These are phyloP conservation scores for Pythium dissimile DNA, from an alignment of 352 stramenopile species.

Conservation along the genomic window DNA sequence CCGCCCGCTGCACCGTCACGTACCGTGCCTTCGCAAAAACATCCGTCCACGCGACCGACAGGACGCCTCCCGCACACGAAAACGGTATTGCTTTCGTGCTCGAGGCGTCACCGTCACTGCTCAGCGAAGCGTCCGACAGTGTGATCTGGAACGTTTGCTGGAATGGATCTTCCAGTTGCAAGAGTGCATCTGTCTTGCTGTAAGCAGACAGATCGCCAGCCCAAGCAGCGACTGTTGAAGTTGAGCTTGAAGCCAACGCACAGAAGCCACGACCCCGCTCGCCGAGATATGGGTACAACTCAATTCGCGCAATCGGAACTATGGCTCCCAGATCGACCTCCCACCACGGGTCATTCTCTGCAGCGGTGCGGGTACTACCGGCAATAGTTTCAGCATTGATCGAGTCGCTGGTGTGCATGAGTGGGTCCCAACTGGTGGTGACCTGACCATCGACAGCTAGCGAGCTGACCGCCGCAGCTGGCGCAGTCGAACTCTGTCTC, in stretches of 20 bases:
- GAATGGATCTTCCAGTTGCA: slow-evolving; percentile 49
- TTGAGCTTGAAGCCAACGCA: not conserved
- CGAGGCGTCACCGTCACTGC: slow-evolving; percentile 6
- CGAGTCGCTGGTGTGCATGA: slow-evolving; percentile 17
- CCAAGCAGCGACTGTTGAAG: slow-evolving; percentile 23
- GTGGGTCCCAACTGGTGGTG: slow-evolving; percentile 35
- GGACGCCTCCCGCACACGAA: slow-evolving; percentile 39
- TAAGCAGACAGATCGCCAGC: slow-evolving; percentile 40
- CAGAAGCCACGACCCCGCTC: slow-evolving; percentile 36
- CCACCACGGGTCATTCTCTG: slow-evolving; percentile 56
- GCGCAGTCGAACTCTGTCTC: slow-evolving; percentile 53
- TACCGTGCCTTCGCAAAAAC: slow-evolving; percentile 44
- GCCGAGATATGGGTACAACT: slow-evolving; percentile 51
- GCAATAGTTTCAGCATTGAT: slow-evolving; percentile 10
- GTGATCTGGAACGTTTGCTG: slow-evolving; percentile 47
- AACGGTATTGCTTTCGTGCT: slow-evolving; percentile 36
- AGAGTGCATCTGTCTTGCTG: slow-evolving; percentile 31
- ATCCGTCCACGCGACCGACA: slow-evolving; percentile 32
- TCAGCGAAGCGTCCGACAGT: slow-evolving; percentile 26
- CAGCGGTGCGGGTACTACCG: slow-evolving; percentile 44
- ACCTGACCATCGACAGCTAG: slow-evolving; percentile 49
- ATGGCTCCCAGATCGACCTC: slow-evolving; percentile 56
- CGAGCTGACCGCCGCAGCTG: slow-evolving; percentile 31
- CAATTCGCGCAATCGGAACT: slow-evolving; percentile 40
- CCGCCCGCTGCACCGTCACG: slow-evolving; percentile 41